Base-by-base conservation (phyloP, 306 rosid species). In the Phaseolus lunatus region DNA sequence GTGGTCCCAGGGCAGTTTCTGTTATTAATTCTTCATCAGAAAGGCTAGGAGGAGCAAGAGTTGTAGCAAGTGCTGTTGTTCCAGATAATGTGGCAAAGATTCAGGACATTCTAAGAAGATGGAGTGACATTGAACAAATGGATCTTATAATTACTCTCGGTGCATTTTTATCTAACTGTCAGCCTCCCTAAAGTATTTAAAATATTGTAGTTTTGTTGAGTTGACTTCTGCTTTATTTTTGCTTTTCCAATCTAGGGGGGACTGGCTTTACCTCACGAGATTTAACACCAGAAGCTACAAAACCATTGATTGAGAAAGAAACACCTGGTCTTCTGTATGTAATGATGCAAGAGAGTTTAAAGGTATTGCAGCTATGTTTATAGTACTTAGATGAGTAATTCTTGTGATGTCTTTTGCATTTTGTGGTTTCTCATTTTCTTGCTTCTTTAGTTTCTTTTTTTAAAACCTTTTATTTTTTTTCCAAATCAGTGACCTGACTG, bases 271-370 rank as follows among this genome's bases (percentile, higher is more conserved):
- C 90, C 74, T 47, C 86, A 19, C 84, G 93, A 26, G 98, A 92
- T 81, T 87, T 92, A 72, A 94, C 98, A 49, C 98, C 98, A 31
- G 97, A 94, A 89, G 98, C 98, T 59, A 94, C 98, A 57, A 92
- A 94, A 83, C 85, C 71, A 78, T 75, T 90, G 87, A 83, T 94
- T 63, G 95, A 94, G 82, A 94, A 80, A 87, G 97, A 94, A 88
- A 94, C 96, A 76, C 96, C 96, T 62, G 96, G 98, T 69, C 91
- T 94, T 59, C 73, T 92, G 61, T 66, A 89, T 81, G 93, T 88
- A 78, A 94, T 94, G 98, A 92, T 89, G 86, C 96, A 87, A 82
- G 97, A 88, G 89, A 92, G 97, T 87, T 85, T 94, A 64, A 94
- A 92, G 95, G 98, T 92, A 78, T 45, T 57, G 15, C 66, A 56